These are phyloP conservation scores for Cylindrodendrum hubeiense DNA, from an alignment of 2,329 filamentous ascomycete species.

Conservation along the genomic window DNA sequence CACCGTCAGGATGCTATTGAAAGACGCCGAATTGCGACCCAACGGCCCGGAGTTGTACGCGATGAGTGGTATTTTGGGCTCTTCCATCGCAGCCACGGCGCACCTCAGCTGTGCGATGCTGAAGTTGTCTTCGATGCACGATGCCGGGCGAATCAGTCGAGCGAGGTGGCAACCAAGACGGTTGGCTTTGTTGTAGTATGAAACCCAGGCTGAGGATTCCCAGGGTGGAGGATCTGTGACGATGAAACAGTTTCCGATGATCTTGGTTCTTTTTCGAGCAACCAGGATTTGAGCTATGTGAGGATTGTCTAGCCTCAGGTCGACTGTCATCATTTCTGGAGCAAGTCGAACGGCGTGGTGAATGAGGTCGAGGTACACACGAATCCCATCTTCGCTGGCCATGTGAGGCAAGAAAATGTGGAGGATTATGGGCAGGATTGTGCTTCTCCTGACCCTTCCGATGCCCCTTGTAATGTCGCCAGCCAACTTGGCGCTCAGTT, in stretches of 20 bases:
- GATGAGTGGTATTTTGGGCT: conserved; percentile 65
- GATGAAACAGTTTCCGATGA: conserved; percentile 69
- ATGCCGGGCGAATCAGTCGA: conserved; percentile 69
- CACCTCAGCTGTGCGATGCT: conserved; percentile 68
- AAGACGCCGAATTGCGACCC: conserved; percentile 74
- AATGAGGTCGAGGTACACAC: conserved; percentile 67
- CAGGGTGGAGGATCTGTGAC: conserved; percentile 62
- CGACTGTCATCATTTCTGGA: conserved; percentile 73
- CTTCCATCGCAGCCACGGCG: conserved; percentile 56
- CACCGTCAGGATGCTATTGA: conserved; percentile 73
- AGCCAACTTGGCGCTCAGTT: conserved; percentile 50
- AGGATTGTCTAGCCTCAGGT: conserved; percentile 67
- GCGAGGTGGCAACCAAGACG: conserved; percentile 71
- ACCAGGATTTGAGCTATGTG: conserved; percentile 63
- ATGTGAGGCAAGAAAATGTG: conserved; percentile 56
- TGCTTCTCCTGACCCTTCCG: conserved; percentile 71
- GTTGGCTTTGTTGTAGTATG: conserved; percentile 69
- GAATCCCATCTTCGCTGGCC: conserved; percentile 36
- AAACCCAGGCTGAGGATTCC: conserved; percentile 66
- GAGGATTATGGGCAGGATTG: conserved; percentile 70
- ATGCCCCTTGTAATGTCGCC: conserved; percentile 69
- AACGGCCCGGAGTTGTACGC: conserved; percentile 74
- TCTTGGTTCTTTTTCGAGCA: conserved; percentile 66
- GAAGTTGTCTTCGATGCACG: conserved; percentile 71
- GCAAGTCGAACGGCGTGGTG: conserved; percentile 71